Evolutionary conservation across 2,329 filamentous ascomycete genomes (phyloP).

Genomic region (Anisogramma anomala): DNA sequence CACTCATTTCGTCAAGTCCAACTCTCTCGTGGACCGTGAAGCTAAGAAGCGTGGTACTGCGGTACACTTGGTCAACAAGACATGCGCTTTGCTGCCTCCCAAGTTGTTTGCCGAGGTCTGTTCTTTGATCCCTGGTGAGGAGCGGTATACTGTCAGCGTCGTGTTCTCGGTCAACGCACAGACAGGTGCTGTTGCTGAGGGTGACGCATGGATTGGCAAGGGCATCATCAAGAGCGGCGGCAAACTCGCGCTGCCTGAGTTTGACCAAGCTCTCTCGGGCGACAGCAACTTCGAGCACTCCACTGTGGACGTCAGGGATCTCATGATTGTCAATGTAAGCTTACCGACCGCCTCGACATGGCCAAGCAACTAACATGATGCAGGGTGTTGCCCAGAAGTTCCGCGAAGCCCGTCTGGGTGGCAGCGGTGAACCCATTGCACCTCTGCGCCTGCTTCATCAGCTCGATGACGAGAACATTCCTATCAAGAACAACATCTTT

Average conservation of each 20-base stretch:
- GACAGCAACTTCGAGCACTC: conserved; percentile 50
- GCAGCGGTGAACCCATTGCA: conserved; percentile 67
- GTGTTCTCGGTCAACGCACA: conserved; percentile 81
- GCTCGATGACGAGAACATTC: conserved; percentile 94
- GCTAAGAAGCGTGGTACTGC: conserved; percentile 96
- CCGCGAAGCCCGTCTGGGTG: conserved; percentile 73
- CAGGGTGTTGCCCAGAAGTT: conserved; percentile 77
- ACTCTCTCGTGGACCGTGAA: conserved; percentile 90
- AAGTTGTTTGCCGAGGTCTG: conserved; percentile 80
- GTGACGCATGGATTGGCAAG: conserved; percentile 89
- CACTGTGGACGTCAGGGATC: conserved; percentile 58
- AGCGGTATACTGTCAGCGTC: conserved; percentile 82
- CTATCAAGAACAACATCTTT: conserved; percentile 92
- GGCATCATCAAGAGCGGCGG: conserved; percentile 84
- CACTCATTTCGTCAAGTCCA: conserved; percentile 91
- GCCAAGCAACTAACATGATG: conserved; percentile 16
- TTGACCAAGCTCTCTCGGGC: conserved; percentile 68
- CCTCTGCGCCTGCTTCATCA: conserved; percentile 84
- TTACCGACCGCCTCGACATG: background rate
- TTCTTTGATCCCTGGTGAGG: conserved; percentile 75
- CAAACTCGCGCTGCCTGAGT: conserved; percentile 73
- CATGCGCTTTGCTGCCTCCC: conserved; percentile 77
- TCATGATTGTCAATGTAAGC: conserved; percentile 65
- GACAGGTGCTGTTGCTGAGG: conserved; percentile 67
- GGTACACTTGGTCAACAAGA: conserved; percentile 83